Evolutionary conservation across 371 early-diverging fungal genomes (phyloP).

Genomic region (Haplosporangium sp.): DNA sequence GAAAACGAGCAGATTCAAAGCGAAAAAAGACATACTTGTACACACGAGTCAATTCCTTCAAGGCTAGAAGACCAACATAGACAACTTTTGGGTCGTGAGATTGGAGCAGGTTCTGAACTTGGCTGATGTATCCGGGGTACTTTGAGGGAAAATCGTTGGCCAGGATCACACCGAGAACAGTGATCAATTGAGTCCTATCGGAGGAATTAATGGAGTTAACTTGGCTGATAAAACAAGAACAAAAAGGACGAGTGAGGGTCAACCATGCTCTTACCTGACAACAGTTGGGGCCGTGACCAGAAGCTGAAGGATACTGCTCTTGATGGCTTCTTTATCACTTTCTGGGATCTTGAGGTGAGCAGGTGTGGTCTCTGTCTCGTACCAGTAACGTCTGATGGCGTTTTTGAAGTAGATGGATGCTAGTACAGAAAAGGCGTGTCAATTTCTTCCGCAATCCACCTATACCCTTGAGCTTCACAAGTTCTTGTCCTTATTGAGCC

Average conservation of each 20-base stretch:
- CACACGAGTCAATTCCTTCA: slow-evolving; percentile 81
- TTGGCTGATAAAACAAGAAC: not conserved
- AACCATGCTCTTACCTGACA: slow-evolving; percentile 67
- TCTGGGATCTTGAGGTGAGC: slow-evolving; percentile 64
- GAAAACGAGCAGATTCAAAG: slow-evolving; percentile 8
- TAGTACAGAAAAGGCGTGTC: slow-evolving; percentile 30
- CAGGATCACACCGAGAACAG: slow-evolving; percentile 74
- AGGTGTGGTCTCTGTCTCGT: slow-evolving; percentile 54
- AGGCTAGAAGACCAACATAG: slow-evolving; percentile 78
- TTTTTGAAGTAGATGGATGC: slow-evolving; percentile 96
- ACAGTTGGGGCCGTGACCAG: slow-evolving; percentile 72
- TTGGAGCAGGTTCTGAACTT: slow-evolving; percentile 67
- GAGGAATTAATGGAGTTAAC: not conserved
- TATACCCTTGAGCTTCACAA: too few species aligned
- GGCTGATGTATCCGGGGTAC: slow-evolving; percentile 84
- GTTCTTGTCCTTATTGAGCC: not conserved
- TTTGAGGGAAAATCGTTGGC: slow-evolving; percentile 78
- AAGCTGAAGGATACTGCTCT: slow-evolving; percentile 78
- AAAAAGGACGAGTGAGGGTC: not conserved
- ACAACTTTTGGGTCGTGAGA: slow-evolving; percentile 71
- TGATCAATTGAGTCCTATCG: slow-evolving; percentile 76
- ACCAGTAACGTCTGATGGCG: slow-evolving; percentile 80
- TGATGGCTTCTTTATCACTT: slow-evolving; percentile 77
- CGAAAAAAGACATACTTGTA: slow-evolving; percentile 70
- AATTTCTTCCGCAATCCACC: not conserved